Evolutionary conservation across 2,329 filamentous ascomycete genomes (phyloP), one percentile per base, ranked within the genome.

Genomic region (Aspergillus novoparasiticus): DNA sequence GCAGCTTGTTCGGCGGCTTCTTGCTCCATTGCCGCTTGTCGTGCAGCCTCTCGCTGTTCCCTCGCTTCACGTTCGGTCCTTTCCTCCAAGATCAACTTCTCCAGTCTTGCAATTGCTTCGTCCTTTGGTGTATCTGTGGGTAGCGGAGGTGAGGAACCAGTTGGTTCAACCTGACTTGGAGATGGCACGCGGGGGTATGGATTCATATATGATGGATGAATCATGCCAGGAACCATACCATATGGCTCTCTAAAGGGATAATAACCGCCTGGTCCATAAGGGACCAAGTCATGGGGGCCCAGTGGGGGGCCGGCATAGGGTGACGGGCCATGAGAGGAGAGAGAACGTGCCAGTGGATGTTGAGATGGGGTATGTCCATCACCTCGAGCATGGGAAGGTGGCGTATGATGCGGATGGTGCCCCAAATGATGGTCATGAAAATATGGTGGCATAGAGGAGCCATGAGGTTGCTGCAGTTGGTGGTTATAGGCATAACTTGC

Each of bases 81-180:
- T 62, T 82, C 79, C 19, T 82, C 80, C 58, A 81, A 60, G 51
- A 85, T 82, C 62, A 91, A 76, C 68, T 90, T 84, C 65, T 86
- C 83, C 65, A 89, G 84, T 61, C 89, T 83, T n/a, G 81, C 81
- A 65, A 89, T 87, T 61, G 90, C 82, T 64, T 85, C 83, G 53
- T 82, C 80, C 63, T 82, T 81, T 6, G 77, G 85, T 1, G 85
- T 82, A 59, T 90, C 85, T 34, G 23, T 55, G 36, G 77, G 75
- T 10, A 79, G 74, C 5, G 78, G 73, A 8, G 70, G 68, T 9
- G 75, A 68, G 4, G 72, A 64, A 41, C 66, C 66, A 57, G 69
- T 72, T 54, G 68, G 65, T 60, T 75, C 71, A n/a, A 69, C 63
- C 51, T 71, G 71, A 19, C 66, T 68, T 50, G 78, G 75, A 26